These are phyloP conservation scores for Alloascoidea hylecoeti DNA, from an alignment of 805 yeast species.

Conservation along the genomic window DNA sequence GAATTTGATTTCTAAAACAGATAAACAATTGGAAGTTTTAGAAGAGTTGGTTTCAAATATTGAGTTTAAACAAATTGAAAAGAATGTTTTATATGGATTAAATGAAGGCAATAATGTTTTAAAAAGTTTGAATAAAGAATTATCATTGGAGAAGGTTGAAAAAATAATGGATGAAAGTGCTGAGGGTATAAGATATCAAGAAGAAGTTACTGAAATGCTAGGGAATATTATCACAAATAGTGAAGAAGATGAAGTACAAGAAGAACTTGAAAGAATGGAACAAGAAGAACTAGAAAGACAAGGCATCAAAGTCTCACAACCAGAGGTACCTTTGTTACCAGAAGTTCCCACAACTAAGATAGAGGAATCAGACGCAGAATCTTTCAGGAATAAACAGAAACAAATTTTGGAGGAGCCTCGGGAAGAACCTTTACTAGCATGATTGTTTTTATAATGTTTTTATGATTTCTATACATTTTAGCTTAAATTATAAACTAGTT, in stretches of 20 bases:
- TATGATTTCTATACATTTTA: too few species aligned
- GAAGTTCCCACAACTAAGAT: slow-evolving; percentile 7
- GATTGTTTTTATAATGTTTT: too few species aligned
- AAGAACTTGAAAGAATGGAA: slow-evolving; percentile 15
- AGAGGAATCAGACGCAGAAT: too few species aligned
- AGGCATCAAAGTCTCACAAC: background rate
- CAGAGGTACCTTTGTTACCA: slow-evolving; percentile 7
- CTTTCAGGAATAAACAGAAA: too few species aligned
- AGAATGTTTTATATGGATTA: slow-evolving; percentile 70
- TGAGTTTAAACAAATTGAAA: slow-evolving; percentile 82
- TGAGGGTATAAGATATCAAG: slow-evolving; percentile 69
- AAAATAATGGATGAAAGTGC: slow-evolving; percentile 70
- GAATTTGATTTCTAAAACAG: slow-evolving; percentile 52
- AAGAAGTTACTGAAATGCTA: slow-evolving; percentile 25
- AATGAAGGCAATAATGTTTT: slow-evolving; percentile 70
- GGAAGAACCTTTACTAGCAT: too few species aligned
- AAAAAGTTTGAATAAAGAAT: slow-evolving; percentile 61
- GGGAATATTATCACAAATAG: slow-evolving; percentile 19
- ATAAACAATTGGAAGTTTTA: slow-evolving; percentile 62
- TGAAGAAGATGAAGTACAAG: slow-evolving; percentile 19
- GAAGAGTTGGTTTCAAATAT: slow-evolving; percentile 57
- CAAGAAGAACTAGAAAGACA: slow-evolving; percentile 9
- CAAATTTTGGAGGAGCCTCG: too few species aligned
- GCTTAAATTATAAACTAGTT: too few species aligned
- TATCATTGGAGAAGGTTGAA: slow-evolving; percentile 70